These are phyloP conservation scores for Trichoderma afroharzianum DNA, from an alignment of 2,329 filamentous ascomycete genomes.

Conservation along the genomic window DNA sequence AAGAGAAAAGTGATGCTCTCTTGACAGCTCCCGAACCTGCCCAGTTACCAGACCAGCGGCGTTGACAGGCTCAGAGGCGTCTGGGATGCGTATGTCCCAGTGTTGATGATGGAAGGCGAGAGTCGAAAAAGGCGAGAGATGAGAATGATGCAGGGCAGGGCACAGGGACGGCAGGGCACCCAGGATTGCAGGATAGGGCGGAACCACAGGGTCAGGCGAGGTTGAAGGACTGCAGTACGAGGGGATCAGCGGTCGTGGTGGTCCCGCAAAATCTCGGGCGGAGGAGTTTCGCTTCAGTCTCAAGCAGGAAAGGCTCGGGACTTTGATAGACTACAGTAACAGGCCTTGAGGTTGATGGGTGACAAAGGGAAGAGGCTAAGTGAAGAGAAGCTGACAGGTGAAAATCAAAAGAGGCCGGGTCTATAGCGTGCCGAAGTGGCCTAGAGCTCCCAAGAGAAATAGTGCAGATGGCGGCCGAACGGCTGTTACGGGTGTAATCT, in stretches of 20 bases:
- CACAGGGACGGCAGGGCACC: not conserved
- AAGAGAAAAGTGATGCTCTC: not conserved
- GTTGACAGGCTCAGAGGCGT: not conserved
- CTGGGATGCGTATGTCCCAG: not conserved
- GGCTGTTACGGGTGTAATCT: slow-evolving; percentile 4
- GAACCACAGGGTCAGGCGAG: slow-evolving; percentile 7
- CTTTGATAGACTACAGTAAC: not conserved
- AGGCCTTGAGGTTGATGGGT: not conserved
- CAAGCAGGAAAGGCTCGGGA: not conserved
- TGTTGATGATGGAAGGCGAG: not conserved
- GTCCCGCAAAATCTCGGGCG: slow-evolving; percentile 3
- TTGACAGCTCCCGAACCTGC: not conserved
- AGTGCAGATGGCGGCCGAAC: not conserved
- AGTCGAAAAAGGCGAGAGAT: not conserved
- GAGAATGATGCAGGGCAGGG: not conserved
- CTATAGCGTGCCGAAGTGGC: not conserved
- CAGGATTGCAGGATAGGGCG: not conserved
- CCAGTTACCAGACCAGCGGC: not conserved
- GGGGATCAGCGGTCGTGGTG: not conserved
- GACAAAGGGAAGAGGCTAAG: not conserved
- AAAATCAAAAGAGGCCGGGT: not conserved
- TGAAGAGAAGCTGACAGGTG: not conserved
- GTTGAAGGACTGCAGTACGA: not conserved
- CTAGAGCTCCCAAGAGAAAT: not conserved
- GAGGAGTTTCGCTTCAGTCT: not conserved